phyloP scores from a whole-genome alignment of 495 filamentous ascomycete genomes.

The Trichoderma virens region DNA sequence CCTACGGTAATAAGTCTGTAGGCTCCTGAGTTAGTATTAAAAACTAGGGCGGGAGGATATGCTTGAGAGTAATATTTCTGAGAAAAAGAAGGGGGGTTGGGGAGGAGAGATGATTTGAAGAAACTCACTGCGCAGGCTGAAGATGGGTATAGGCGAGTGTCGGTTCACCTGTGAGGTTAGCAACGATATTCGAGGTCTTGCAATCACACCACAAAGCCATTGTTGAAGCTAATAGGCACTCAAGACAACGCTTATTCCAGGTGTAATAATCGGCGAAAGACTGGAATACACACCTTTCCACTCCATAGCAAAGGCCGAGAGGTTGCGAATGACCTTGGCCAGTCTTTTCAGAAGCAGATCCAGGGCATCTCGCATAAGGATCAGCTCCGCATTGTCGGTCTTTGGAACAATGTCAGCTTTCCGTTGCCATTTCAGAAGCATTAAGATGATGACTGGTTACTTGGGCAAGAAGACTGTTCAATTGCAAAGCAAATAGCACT shows the following conservation, averaged over 20 bases:
- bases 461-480: no score
- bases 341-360: constrained; percentile 78
- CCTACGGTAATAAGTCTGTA: constrained; percentile 79
- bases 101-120: not conserved
- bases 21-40: not conserved
- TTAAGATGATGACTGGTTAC: no score
- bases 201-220: no score
- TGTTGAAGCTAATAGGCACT: no score
- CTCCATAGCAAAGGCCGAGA: constrained; percentile 66
- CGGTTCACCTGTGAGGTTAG: constrained; percentile 26
- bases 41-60: not conserved
- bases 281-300: no score
- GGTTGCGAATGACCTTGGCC: constrained; percentile 74
- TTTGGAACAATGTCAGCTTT: no score
- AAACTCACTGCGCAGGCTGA: constrained; percentile 40
- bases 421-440: no score
- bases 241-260: no score
- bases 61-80: not conserved
- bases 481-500: no score
- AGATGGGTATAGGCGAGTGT: constrained; percentile 80
- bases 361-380: constrained; percentile 67
- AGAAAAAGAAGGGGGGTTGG: no score
- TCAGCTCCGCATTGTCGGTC: constrained; percentile 88
- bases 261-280: no score
- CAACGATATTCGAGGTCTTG: no score